Percentiles rank a stretch among this genome's conserved stretches.
phyloP scores from a whole-genome alignment of 306 rosid genomes.

The Casuarina cunninghamiana region DNA sequence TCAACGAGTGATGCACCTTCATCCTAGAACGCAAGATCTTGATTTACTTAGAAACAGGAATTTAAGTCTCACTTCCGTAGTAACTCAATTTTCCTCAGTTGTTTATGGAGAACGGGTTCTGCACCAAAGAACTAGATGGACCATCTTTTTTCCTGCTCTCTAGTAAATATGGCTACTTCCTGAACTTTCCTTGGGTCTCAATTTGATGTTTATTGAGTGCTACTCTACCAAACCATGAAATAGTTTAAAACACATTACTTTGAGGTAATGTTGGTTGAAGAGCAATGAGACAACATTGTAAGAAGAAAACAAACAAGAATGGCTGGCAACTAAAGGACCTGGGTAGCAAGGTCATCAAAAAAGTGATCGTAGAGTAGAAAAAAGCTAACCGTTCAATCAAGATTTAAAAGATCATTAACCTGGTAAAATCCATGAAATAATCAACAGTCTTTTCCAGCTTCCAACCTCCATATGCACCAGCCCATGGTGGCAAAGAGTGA shows the following conservation, averaged over 20 bases:
- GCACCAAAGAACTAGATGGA: not conserved
- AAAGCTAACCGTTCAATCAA: conserved; percentile 13
- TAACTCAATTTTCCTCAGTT: not conserved
- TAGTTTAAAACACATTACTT: not conserved
- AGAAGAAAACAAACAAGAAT: not conserved
- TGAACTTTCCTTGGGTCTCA: not conserved
- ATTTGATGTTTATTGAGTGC: too few relatives aligned
- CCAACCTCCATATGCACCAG: conserved; percentile 98
- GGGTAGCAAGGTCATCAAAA: not conserved
- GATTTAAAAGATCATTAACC: conserved; percentile 45
- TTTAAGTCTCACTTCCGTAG: not conserved
- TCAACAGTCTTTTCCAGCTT: conserved; percentile 90
- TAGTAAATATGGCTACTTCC: not conserved
- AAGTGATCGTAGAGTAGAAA: conserved; percentile 18
- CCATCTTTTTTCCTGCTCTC: not conserved
- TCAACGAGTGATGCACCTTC: too few relatives aligned
- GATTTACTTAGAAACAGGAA: not conserved
- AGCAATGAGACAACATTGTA: not conserved
- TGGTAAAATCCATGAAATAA: conserved; percentile 87
- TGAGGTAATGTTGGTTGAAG: not conserved
- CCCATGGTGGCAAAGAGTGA: conserved; percentile 96
- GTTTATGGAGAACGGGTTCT: not conserved
- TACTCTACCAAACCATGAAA: not conserved
- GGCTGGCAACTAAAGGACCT: not conserved
- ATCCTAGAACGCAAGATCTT: too few relatives aligned